A percentile compares a stretch with the other conserved stretches of the same genome.
Evolutionary conservation across 768 basidiomycete species (phyloP).

Genomic region (Fomitopsis serialis): DNA sequence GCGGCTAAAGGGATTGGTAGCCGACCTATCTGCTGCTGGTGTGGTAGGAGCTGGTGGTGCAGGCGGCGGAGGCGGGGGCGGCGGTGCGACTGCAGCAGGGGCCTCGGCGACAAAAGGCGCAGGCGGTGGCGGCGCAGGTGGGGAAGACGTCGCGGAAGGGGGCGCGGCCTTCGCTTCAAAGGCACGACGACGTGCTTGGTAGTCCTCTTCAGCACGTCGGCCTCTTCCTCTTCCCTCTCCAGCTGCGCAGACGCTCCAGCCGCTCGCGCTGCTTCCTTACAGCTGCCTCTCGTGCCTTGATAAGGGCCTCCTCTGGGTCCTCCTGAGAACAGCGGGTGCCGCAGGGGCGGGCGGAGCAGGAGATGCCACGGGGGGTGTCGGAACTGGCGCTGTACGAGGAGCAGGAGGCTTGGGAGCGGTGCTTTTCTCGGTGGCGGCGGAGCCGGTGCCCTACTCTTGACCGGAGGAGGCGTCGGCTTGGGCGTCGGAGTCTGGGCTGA

Average conservation of each 20-base stretch:
- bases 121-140: constrained; percentile 29
- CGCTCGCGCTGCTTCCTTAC: constrained; percentile 71
- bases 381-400: constrained; percentile 20
- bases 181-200: constrained; percentile 25
- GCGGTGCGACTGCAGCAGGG: constrained; percentile 18
- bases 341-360: constrained; percentile 35
- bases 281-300: constrained; percentile 65
- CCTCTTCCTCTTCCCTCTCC: constrained; percentile 62
- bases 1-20: constrained; percentile 79
- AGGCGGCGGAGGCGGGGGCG: constrained; percentile 35
- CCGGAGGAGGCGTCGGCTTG: constrained; percentile 36
- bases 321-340: constrained; percentile 35
- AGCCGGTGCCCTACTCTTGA: constrained; percentile 28
- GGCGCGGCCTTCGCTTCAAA: constrained; percentile 18
- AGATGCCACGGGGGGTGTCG: constrained; percentile 27
- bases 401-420: constrained; percentile 28
- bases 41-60: constrained; percentile 25
- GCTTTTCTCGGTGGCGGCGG: constrained; percentile 36
- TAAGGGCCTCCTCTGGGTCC: constrained; percentile 73
- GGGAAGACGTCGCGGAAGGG: constrained; percentile 38
- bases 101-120: constrained; percentile 26
- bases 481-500: constrained; percentile 31
- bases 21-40: constrained; percentile 41
- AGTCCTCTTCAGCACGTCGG: constrained; percentile 39
- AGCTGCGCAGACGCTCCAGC: constrained; percentile 62